Evolutionary conservation across 805 yeast species (phyloP), one percentile per base, ranked within the genome.

Genomic region (Candida silvatica): DNA sequence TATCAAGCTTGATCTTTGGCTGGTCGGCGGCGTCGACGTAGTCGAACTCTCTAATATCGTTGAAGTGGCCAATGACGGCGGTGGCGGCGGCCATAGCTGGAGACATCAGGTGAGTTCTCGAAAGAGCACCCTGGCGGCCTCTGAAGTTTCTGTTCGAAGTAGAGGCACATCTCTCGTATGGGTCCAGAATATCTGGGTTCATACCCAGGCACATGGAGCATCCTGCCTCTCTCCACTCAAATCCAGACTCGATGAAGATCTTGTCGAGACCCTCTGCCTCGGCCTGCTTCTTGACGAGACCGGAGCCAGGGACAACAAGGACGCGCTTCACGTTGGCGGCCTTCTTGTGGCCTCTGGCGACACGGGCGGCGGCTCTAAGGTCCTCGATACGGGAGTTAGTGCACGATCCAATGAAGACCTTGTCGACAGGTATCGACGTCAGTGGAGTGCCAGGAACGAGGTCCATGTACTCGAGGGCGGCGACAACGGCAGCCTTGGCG

Each of bases 41-140:
- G 40, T 75, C 65, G 59, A 72, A 84, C 37, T 84, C 80, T 64
- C 98, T 80, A 49, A 88, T 88, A 56, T 92, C 98, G 31, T 83
- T 72, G 51, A 92, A 79, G 53, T 80, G 86, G 47, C 98, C 98
- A 37, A 71, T 73, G 47, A 92, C 79, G 51, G 88, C 96, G 15
- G 98, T 97, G 16, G 97, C 97, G 22, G 98, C 98, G 32, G 98
- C 98, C 98, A 92, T 92, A 17, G 95, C 95, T 27, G 98, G 98
- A 11, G 96, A 85, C 95, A 90, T 86, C 56, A 92, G 73, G 59
- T 92, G 98, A 15, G 98, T 92, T 67, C 98, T 77, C 14, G 96
- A 86, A 41, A 65, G 66, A 35, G 96, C 95, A 66, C 98, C 98
- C 70, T 92, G 98, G 64, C 98, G 88, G 51, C 98, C 98, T 62